Conservation (phyloP, 2,329 filamentous ascomycete species). For the Camillea tinctor region DNA sequence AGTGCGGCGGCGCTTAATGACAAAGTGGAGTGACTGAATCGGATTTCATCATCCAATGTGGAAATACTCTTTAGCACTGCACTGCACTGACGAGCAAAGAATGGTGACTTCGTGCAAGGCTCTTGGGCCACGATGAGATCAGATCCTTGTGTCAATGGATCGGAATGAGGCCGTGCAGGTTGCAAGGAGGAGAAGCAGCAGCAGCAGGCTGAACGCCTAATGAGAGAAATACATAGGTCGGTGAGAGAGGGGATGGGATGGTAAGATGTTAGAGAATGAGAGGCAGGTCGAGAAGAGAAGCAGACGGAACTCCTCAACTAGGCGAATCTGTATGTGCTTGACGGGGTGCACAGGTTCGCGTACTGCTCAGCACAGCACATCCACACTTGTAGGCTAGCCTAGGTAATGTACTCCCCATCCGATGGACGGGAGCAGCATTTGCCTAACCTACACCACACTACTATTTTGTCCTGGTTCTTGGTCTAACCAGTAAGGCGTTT, state of each 20-base stretch:
- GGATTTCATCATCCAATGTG: slow-evolving; percentile 26
- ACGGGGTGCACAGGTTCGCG: slow-evolving; percentile 19
- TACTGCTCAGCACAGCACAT: slow-evolving; percentile 15
- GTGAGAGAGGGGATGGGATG: background rate
- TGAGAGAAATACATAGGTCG: background rate
- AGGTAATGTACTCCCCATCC: slow-evolving; percentile 6
- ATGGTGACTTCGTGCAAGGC: slow-evolving; percentile 8
- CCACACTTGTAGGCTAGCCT: background rate
- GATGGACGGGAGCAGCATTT: slow-evolving; percentile 8
- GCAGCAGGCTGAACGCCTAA: slow-evolving; percentile 10
- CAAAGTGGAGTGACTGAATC: slow-evolving; percentile 26
- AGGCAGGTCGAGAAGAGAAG: slow-evolving; percentile 23
- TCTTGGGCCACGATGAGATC: slow-evolving; percentile 19
- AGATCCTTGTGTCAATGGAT: slow-evolving; percentile 17
- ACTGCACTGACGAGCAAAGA: too few species aligned
- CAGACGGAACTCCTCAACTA: slow-evolving; percentile 14
- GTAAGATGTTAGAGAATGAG: slow-evolving; percentile 4
- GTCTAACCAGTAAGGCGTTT: slow-evolving; percentile 21
- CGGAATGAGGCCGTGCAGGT: slow-evolving; percentile 29
- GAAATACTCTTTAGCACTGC: slow-evolving; percentile 28
- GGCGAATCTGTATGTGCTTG: slow-evolving; percentile 17
- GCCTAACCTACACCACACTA: too few species aligned
- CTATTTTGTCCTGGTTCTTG: slow-evolving; percentile 21
- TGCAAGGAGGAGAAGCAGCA: slow-evolving; percentile 9
- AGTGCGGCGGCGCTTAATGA: slow-evolving; percentile 29